These are phyloP conservation scores for Trichosporon faecale DNA, from an alignment of 1,284 basidiomycete genomes.

Conservation along the genomic window DNA sequence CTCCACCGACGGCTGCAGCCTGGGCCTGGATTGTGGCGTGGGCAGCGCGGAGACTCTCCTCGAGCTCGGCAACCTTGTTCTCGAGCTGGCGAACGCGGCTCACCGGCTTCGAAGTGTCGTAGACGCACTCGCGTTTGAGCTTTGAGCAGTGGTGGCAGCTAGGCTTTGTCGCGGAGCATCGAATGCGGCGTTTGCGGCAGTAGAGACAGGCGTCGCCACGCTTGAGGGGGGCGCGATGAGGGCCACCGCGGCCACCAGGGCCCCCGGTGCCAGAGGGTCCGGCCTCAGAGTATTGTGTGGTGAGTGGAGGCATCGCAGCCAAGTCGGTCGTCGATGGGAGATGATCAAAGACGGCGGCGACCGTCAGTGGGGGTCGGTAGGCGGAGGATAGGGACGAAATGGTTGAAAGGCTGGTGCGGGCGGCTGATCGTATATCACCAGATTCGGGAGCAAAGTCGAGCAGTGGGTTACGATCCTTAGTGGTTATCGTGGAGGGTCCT, in stretches of 20 bases:
- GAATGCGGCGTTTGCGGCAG: slow-evolving; percentile 45
- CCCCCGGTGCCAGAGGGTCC: not conserved
- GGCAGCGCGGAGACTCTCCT: slow-evolving; percentile 18
- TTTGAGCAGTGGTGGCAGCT: slow-evolving; percentile 43
- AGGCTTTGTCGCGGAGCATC: slow-evolving; percentile 44
- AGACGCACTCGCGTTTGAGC: slow-evolving; percentile 40
- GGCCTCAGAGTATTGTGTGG: not conserved
- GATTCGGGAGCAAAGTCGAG: not conserved
- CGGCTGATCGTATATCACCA: not conserved
- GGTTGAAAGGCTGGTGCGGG: not conserved
- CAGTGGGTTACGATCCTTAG: not conserved
- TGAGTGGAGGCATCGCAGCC: not conserved
- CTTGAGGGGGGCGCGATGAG: slow-evolving; percentile 30
- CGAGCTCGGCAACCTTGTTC: slow-evolving; percentile 45
- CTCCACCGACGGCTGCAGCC: not conserved
- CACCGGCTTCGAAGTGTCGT: slow-evolving; percentile 44
- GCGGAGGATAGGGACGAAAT: not conserved
- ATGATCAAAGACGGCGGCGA: not conserved
- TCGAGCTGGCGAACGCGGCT: slow-evolving; percentile 46
- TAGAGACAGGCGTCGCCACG: slow-evolving; percentile 49
- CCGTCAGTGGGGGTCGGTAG: not conserved
- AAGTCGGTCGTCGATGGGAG: not conserved
- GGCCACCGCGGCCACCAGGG: not conserved
- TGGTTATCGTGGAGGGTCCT: not conserved
- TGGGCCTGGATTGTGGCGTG: not conserved